Base-by-base conservation (phyloP, 352 stramenopile species). In the Blastocystis sp. region DNA sequence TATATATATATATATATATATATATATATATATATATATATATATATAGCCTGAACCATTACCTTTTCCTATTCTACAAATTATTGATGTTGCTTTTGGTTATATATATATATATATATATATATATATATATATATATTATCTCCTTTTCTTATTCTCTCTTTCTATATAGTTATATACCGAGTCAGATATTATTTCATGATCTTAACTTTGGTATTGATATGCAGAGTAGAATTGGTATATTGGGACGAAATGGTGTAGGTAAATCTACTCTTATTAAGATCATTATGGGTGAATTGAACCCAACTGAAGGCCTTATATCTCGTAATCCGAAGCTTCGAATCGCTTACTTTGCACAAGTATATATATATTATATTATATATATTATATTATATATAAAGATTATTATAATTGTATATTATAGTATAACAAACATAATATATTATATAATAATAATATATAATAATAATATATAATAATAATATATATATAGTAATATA, bases 251-350 rank as follows among this genome's bases (percentile, higher is more conserved):
- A 23, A 98, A 98, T 72, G 90, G 89, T 41, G 86, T 81, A 39
- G 89, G 89, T 25, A 96, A 97, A 70, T 88, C 72, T 41, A 97
- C 89, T 24, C 72, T 97, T 1, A 80, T 97, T 35, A 87, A 91
- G 49, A 42, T 62, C n/a, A 28, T 18, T 2, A 19, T 55, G 11
- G 59, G 59, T 19, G 56, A 65, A 6, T 37, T 58, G 44, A 43
- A 54, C 18, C 44, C 44, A 3, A 18, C 48, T 42, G 11, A 25
- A 32, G 52, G 52, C 7, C 39, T 54, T 27, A 62, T 62, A 31
- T 71, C 55, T 46, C 65, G 65, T 44, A 64, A 71, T 39, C 67
- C 66, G 48, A 71, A 70, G 52, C 34, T 71, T 45, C 58, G 58
- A 23, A 71, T 62, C 25, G 64, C 64, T 0, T 71, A 71, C 58